Conservation (phyloP, 2,329 filamentous ascomycete species). For the Alternaria viburni region DNA sequence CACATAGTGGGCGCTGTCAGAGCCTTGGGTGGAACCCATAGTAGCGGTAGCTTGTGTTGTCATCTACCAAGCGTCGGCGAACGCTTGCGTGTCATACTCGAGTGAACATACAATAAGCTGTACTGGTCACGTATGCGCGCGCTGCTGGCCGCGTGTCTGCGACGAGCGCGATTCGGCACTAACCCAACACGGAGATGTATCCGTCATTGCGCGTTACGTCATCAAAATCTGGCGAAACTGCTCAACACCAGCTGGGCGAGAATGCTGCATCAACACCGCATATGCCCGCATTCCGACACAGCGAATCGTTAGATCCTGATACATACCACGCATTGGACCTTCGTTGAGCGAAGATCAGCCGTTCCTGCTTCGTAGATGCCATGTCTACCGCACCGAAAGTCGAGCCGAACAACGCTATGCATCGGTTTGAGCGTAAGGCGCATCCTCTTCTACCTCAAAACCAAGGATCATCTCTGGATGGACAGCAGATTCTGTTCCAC, state of each 20-base stretch:
- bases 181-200: slow-evolving; percentile 2
- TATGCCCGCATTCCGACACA: background rate
- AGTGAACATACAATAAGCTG: background rate
- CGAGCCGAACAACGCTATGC: background rate
- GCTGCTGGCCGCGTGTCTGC: background rate
- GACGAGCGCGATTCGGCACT: background rate
- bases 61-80: background rate
- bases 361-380: accelerated
- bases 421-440: background rate
- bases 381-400: background rate
- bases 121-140: slow-evolving; percentile 1
- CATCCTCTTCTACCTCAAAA: background rate
- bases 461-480: background rate
- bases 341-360: background rate
- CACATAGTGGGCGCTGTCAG: slow-evolving; percentile 18
- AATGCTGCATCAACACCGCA: background rate
- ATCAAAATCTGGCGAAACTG: background rate
- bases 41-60: slow-evolving; percentile 1
- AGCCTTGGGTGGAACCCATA: slow-evolving; percentile 38
- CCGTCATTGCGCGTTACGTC: slow-evolving; percentile 12
- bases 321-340: background rate
- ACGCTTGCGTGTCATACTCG: background rate
- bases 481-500: background rate
- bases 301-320: background rate
- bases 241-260: background rate